phyloP scores from a whole-genome alignment of 2,329 filamentous ascomycete genomes.

The Microascus cirrosus region DNA sequence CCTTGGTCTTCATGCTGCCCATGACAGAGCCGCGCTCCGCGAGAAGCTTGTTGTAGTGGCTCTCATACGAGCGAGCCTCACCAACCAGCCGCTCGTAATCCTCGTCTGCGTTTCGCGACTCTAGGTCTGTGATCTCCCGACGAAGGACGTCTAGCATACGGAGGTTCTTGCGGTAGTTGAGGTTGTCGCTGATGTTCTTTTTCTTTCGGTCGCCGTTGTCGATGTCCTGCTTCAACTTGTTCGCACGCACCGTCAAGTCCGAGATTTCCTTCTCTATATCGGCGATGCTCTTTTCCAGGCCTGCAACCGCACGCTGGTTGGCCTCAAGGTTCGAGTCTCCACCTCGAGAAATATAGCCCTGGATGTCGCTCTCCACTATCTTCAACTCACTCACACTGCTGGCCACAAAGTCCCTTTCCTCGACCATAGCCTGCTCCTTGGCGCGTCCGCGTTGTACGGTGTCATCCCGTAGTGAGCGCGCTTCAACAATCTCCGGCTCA shows the following conservation, averaged over 20 bases:
- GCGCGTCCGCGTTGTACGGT: slow-evolving; percentile 58
- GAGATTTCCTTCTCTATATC: slow-evolving; percentile 57
- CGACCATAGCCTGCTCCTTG: slow-evolving; percentile 61
- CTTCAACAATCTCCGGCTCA: slow-evolving; percentile 63
- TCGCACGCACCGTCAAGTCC: slow-evolving; percentile 57
- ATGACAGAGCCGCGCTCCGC: slow-evolving; percentile 65
- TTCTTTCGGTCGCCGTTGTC: slow-evolving; percentile 73
- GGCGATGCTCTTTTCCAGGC: slow-evolving; percentile 54
- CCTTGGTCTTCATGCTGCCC: slow-evolving; percentile 73
- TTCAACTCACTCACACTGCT: slow-evolving; percentile 69
- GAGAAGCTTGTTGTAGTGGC: slow-evolving; percentile 55
- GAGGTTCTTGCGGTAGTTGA: slow-evolving; percentile 70
- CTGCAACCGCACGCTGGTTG: slow-evolving; percentile 58
- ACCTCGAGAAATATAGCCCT: slow-evolving; percentile 64
- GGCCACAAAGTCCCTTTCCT: slow-evolving; percentile 59
- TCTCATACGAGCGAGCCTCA: slow-evolving; percentile 59
- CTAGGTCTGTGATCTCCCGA: slow-evolving; percentile 61
- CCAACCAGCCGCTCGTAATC: slow-evolving; percentile 65
- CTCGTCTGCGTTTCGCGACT: slow-evolving; percentile 68
- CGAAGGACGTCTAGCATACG: slow-evolving; percentile 57
- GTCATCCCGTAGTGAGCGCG: slow-evolving; percentile 67
- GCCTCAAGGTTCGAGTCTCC: slow-evolving; percentile 60
- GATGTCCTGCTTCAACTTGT: slow-evolving; percentile 66
- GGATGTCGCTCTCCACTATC: slow-evolving; percentile 66
- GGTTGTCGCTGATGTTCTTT: slow-evolving; percentile 79